Evolutionary conservation across 1,139 yeast genomes (phyloP).

Genomic region (Torulaspora pretoriensis): DNA sequence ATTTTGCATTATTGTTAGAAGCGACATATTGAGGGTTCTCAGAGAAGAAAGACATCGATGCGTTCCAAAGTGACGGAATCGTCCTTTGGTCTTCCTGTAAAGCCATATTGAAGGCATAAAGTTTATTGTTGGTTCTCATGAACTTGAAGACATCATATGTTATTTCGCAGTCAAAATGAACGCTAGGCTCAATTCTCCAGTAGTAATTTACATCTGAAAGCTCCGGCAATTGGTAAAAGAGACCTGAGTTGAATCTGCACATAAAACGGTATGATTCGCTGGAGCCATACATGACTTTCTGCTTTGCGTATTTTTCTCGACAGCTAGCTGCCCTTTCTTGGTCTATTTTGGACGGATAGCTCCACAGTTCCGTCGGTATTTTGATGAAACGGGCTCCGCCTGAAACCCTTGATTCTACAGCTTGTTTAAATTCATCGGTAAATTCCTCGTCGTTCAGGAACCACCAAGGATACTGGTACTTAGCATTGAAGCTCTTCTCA

Average conservation of each 20-base stretch:
- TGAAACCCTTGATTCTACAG: slow-evolving; percentile 48
- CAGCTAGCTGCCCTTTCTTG: slow-evolving; percentile 44
- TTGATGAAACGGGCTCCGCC: slow-evolving; percentile 39
- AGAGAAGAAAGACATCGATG: slow-evolving; percentile 59
- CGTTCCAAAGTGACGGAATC: slow-evolving; percentile 72
- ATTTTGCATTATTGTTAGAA: slow-evolving; percentile 54
- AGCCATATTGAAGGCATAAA: slow-evolving; percentile 78
- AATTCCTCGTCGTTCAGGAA: slow-evolving; percentile 79
- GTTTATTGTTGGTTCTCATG: slow-evolving; percentile 65
- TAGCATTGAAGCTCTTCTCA: slow-evolving; percentile 82
- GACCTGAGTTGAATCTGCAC: slow-evolving; percentile 74
- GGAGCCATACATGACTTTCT: slow-evolving; percentile 69
- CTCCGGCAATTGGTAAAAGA: slow-evolving; percentile 68
- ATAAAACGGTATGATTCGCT: slow-evolving; percentile 65
- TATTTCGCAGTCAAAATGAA: slow-evolving; percentile 80
- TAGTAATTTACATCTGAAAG: slow-evolving; percentile 73
- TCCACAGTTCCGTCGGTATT: slow-evolving; percentile 33
- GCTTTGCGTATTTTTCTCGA: slow-evolving; percentile 69
- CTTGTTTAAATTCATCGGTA: slow-evolving; percentile 52
- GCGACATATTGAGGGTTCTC: slow-evolving; percentile 42
- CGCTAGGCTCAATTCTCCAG: slow-evolving; percentile 93
- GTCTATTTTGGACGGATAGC: slow-evolving; percentile 32
- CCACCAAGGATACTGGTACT: slow-evolving; percentile 88
- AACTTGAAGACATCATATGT: slow-evolving; percentile 89
- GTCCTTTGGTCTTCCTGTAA: slow-evolving; percentile 73